Percentiles rank a stretch among this genome's conserved stretches.
Conservation (phyloP, 805 yeast genomes). For the Yarrowia keelungensis region DNA sequence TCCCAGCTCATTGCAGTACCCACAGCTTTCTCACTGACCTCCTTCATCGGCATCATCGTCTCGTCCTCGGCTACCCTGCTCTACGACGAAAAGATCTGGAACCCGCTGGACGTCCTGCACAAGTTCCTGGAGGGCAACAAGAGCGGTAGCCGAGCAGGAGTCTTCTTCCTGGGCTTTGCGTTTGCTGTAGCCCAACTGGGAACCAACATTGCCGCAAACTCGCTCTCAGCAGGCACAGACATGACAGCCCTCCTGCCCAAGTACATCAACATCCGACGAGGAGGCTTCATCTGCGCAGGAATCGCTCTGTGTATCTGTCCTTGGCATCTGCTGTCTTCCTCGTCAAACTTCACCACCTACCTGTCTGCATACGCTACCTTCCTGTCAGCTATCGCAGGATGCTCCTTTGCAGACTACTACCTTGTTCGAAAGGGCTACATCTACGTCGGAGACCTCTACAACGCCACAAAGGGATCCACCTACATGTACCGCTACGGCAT, state of each 20-base stretch:
- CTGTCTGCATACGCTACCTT: slow-evolving; percentile 83
- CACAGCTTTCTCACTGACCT: slow-evolving; percentile 76
- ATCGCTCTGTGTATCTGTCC: slow-evolving; percentile 78
- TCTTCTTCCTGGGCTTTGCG: slow-evolving; percentile 71
- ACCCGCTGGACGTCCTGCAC: slow-evolving; percentile 78
- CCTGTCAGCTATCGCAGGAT: slow-evolving; percentile 83
- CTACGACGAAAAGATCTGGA: slow-evolving; percentile 78
- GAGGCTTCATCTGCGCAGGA: slow-evolving; percentile 77
- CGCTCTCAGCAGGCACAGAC: slow-evolving; percentile 61
- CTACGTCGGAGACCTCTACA: slow-evolving; percentile 68
- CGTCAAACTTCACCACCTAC: slow-evolving; percentile 79
- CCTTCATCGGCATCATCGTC: slow-evolving; percentile 83
- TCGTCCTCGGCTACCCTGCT: slow-evolving; percentile 76
- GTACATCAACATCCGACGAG: slow-evolving; percentile 70
- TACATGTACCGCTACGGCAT: slow-evolving; percentile 74
- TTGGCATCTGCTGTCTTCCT: slow-evolving; percentile 76
- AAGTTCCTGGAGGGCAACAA: slow-evolving; percentile 60
- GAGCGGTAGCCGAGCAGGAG: slow-evolving; percentile 74
- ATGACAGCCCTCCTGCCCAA: slow-evolving; percentile 58
- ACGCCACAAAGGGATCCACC: slow-evolving; percentile 53
- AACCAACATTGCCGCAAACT: slow-evolving; percentile 68
- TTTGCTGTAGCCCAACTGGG: slow-evolving; percentile 81
- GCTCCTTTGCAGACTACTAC: slow-evolving; percentile 64
- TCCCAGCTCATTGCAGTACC: slow-evolving; percentile 75
- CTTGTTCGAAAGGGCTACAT: slow-evolving; percentile 77